phyloP scores from a whole-genome alignment of 164 flowering plant genomes.

The Vitis amurensis region DNA sequence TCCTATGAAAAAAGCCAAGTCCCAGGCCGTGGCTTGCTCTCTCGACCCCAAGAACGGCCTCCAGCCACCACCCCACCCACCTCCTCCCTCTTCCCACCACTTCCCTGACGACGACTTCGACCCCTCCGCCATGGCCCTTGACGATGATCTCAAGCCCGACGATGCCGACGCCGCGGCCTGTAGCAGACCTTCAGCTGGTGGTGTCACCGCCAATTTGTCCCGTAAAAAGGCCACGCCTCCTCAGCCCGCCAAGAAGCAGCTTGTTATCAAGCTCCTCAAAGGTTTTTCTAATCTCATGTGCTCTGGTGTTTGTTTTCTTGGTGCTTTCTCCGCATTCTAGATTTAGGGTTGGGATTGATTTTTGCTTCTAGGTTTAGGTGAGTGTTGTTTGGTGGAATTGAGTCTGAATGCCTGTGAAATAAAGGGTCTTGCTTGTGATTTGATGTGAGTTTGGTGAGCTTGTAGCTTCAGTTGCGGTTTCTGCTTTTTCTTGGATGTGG shows the following conservation, averaged over 20 bases:
- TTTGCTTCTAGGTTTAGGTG: no score
- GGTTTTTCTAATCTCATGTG: constrained; percentile 35
- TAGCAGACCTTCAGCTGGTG: constrained; percentile 24
- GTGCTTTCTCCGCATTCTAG: background rate
- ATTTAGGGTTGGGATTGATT: no score
- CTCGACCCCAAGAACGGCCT: constrained; percentile 54
- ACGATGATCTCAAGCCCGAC: constrained; percentile 47
- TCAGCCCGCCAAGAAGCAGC: constrained; percentile 86
- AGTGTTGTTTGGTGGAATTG: no score
- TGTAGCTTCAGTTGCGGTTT: no score
- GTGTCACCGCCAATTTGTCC: constrained; percentile 67
- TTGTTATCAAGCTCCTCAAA: constrained; percentile 81
- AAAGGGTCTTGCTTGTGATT: no score
- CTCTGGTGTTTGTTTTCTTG: background rate
- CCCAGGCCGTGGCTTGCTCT: constrained; percentile 50
- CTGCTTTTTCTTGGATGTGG: no score
- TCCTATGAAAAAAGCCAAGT: constrained; percentile 82
- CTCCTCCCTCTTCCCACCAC: constrained; percentile 6
- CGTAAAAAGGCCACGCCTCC: constrained; percentile 91
- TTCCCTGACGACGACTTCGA: constrained; percentile 27
- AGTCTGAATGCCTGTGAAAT: no score
- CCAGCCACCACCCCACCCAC: constrained; percentile 22
- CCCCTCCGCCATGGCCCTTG: constrained; percentile 50
- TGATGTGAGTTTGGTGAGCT: no score
- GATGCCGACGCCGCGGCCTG: constrained; percentile 16